Base-by-base conservation (phyloP, 345 rosid genomes). In the Citrus australasica region DNA sequence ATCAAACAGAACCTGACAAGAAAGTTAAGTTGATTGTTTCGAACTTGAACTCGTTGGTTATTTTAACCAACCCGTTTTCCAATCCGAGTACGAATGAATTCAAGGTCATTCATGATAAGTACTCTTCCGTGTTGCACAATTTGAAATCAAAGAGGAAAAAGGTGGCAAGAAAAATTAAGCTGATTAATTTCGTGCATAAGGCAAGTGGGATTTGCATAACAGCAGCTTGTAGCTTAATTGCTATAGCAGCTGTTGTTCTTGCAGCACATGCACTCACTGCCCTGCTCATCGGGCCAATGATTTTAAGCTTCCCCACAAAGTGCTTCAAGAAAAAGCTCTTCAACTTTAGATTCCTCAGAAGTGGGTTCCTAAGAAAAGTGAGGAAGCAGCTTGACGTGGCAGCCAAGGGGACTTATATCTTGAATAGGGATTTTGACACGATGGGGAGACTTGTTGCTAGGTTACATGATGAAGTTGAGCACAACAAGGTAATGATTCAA, bases 401-500 rank as follows among this genome's bases (percentile, higher is more conserved):
- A 3, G 85, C 86, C 4, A 84, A 83, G 35, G 88, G 85, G 30
- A 81, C 88, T 74, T 86, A 86, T 30, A 84, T 88, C 30, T 68
- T 88, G 75, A 81, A 84, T 13, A 76, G 84, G 70, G 87, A 88
- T 75, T 84, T 88, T 30, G 91, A 86, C 58, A 88, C 87, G 3
- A 83, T 86, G 78, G 85, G 86, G 11, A 74, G 87, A 33, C 84
- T 86, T 17, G 91, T 88, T 22, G 77, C 73, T 0, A 79, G 91
- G 82, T 61, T 88, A n/a, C 82, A 86, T 8, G 85, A 88, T 63
- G 91, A 88, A 40, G 86, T 88, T 58, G 87, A 88, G 38, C 84
- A 84, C 71, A 84, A 68, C 53, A 86, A 79, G 79, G 85, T 58
- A 62, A 79, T 88, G 81, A 71, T 84, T 27, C 59, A 73, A 22